Conservation (phyloP, 306 rosid species). For the Rosa lucieae region DNA sequence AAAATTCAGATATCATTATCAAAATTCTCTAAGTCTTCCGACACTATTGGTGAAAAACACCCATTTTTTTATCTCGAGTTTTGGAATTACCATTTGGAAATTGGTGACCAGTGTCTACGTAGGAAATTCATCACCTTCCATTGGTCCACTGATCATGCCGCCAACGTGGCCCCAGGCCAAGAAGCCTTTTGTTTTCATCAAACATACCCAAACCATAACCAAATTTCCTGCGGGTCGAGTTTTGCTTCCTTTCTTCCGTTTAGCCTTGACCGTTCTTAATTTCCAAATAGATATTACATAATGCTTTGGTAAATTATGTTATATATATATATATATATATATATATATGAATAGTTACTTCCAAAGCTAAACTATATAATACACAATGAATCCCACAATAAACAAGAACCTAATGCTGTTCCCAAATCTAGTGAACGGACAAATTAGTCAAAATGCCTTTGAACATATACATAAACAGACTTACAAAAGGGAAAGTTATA, state of each 20-base stretch:
- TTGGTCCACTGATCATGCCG: no score
- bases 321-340: neutral
- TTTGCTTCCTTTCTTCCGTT: neutral
- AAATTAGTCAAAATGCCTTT: conserved; percentile 16
- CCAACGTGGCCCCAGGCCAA: no score
- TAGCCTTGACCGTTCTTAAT: neutral
- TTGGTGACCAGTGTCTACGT: no score
- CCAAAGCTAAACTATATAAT: neutral
- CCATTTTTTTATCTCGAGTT: no score
- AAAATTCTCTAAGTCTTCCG: no score
- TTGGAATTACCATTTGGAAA: no score
- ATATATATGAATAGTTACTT: neutral
- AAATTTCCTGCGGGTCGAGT: neutral
- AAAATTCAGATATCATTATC: no score
- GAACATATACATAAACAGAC: conserved; percentile 27
- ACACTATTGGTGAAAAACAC: no score
- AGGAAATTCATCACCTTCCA: no score
- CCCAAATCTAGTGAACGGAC: conserved; percentile 8
- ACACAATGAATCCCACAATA: conserved; percentile 10
- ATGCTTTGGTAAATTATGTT: neutral
- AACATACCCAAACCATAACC: neutral
- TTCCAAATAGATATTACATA: neutral
- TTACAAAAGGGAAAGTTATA: conserved; percentile 36
- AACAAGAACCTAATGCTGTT: neutral
- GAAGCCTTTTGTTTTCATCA: neutral